These are phyloP conservation scores for Penicillium hesseltinei DNA, from an alignment of 2,329 filamentous ascomycete genomes.

Conservation along the genomic window DNA sequence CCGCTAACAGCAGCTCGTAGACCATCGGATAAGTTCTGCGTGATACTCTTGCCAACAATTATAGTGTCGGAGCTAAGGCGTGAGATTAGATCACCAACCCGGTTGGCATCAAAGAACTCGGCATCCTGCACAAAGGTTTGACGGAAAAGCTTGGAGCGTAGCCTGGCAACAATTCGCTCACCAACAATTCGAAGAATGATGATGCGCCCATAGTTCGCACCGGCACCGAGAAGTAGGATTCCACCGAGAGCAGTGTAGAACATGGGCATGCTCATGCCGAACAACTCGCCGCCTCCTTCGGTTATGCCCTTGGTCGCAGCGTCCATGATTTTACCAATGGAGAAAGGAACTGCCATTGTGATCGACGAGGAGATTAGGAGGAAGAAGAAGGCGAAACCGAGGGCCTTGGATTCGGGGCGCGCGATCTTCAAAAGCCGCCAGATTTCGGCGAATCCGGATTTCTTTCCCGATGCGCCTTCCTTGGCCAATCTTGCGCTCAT, in stretches of 20 bases:
- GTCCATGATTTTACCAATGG: conserved; percentile 93
- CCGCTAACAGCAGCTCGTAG: conserved; percentile 87
- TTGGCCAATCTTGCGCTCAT: conserved; percentile 83
- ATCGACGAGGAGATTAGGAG: conserved; percentile 86
- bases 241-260: conserved; percentile 81
- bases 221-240: conserved; percentile 78
- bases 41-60: conserved; percentile 97
- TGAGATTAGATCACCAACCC: conserved; percentile 93
- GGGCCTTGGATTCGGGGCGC: conserved; percentile 74
- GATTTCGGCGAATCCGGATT: conserved; percentile 70
- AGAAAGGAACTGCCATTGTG: conserved; percentile 95
- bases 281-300: conserved; percentile 65
- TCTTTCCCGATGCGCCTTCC: conserved; percentile 59
- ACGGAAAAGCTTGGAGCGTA: conserved; percentile 85
- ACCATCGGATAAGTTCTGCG: conserved; percentile 96
- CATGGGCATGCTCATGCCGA: conserved; percentile 79
- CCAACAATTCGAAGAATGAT: conserved; percentile 91
- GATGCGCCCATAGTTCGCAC: conserved; percentile 90
- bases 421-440: conserved; percentile 88
- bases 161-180: conserved; percentile 85
- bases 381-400: conserved; percentile 76
- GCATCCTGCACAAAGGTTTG: conserved; percentile 95
- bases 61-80: conserved; percentile 94
- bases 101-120: conserved; percentile 97
- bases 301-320: conserved; percentile 72